These are phyloP conservation scores for Amoebophrya sp. DNA, from an alignment of 169 alveolate genomes.

Conservation along the genomic window DNA sequence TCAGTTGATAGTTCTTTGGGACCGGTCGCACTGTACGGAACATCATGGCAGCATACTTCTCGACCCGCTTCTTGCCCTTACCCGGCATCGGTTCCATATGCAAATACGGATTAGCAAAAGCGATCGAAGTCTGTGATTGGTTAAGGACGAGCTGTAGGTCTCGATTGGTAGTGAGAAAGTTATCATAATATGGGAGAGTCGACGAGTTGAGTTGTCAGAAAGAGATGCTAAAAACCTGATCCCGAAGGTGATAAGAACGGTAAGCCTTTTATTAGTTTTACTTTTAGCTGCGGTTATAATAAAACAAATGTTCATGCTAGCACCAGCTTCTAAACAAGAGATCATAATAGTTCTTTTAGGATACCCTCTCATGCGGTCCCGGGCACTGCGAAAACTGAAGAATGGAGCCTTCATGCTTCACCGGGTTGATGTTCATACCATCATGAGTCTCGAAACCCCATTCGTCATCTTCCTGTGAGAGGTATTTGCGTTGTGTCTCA, in stretches of 20 bases:
- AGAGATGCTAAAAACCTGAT: no score
- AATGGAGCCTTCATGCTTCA: background rate
- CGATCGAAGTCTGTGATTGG: background rate
- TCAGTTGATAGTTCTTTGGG: background rate
- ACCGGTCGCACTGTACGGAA: background rate
- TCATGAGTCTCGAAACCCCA: constrained; percentile 13
- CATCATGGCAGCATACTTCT: background rate
- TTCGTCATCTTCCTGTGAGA: constrained; percentile 2
- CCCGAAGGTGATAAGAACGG: no score
- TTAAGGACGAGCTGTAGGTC: no score
- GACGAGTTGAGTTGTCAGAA: no score
- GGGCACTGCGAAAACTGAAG: constrained; percentile 17
- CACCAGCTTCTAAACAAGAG: no score
- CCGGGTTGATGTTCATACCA: background rate
- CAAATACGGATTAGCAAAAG: background rate
- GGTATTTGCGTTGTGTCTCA: background rate
- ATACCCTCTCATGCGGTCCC: constrained; percentile 1
- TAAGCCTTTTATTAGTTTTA: no score
- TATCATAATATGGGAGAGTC: no score
- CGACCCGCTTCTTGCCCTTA: background rate
- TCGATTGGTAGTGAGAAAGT: no score
- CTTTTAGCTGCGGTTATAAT: no score
- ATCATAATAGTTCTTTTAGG: no score
- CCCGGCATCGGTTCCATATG: background rate
- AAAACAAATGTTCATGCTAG: no score